Base-by-base conservation (phyloP, 108 stramenopile genomes). In the Conticribra weissflogii region DNA sequence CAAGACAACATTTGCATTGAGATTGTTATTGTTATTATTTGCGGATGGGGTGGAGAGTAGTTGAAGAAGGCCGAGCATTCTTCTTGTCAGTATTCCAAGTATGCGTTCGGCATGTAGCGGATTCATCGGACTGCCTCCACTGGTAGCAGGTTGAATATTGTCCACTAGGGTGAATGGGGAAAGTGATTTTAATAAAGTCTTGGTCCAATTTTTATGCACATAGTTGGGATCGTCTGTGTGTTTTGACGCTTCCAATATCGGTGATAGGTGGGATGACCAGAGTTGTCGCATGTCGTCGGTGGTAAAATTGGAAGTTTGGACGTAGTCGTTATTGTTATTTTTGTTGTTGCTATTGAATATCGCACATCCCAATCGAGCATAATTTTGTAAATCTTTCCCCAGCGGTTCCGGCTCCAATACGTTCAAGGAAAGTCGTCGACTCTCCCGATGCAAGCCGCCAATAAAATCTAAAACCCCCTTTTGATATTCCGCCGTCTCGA, bases 171-270 rank as follows among this genome's bases (percentile, higher is more conserved):
- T 71, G 30, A 71, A 49, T 17, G 69, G 65, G n/a, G 77, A 78
- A 2, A 78, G 46, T 23, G 77, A 66, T 48, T 67, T 27, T 32
- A 78, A 52, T 57, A 78, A 54, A 14, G 59, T 62, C 25, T 31
- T 36, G 1, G 70, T 71, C 53, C 65, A 78, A 49, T 67, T 71
- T 31, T 55, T 66, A 44, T 78, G 77, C 60, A 45, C 44, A 61
- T 49, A 78, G 17, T 63, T 46, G 17, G 19, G 22, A 67, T 75
- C 63, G 45, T 71, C 77, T 0, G 68, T 59, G 56, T 68, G 77
- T 5, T 70, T 69, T 32, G 77, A 78, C 71, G 77, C 77, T 25
- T 78, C 64, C 14, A 78, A 58, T 61, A 78, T 66, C 1, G 77
- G 66, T 50, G 69, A 57, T 45, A 71, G 22, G 65, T 78, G 65